These are phyloP conservation scores for Viola odorata DNA, from an alignment of 345 rosid genomes.

Conservation along the genomic window DNA sequence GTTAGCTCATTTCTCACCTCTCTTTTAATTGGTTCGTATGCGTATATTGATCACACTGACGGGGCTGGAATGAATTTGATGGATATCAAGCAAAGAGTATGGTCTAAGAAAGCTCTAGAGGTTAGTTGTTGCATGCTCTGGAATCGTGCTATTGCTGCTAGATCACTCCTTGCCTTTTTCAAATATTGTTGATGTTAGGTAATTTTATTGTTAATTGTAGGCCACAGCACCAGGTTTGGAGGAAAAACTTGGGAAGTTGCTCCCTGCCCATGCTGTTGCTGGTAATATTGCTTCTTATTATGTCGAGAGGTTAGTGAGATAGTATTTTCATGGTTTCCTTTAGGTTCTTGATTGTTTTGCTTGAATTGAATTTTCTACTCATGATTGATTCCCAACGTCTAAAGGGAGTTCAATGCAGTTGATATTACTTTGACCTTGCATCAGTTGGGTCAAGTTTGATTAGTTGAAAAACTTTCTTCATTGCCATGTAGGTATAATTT, in stretches of 20 bases:
- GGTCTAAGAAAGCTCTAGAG: constrained; percentile 67
- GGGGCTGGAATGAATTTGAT: constrained; percentile 97
- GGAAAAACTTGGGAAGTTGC: constrained; percentile 79
- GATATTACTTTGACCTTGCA: background rate
- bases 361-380: background rate
- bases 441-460: background rate
- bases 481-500: constrained; percentile 57
- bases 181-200: background rate
- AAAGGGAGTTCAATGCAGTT: background rate
- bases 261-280: constrained; percentile 86
- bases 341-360: background rate
- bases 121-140: constrained; percentile 26
- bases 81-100: constrained; percentile 61
- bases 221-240: constrained; percentile 82
- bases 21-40: constrained; percentile 64
- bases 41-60: constrained; percentile 79
- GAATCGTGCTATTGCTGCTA: constrained; percentile 1
- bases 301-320: constrained; percentile 59
- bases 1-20: constrained; percentile 98
- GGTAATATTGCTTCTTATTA: constrained; percentile 76
- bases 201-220: constrained; percentile 30
- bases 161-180: background rate
- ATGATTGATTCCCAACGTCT: background rate
- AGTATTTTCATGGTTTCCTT: constrained; percentile 1
- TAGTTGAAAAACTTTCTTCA: constrained; percentile 10